Evolutionary conservation across 177 flowering plant species (phyloP).

Genomic region (Vitis hybrid): DNA sequence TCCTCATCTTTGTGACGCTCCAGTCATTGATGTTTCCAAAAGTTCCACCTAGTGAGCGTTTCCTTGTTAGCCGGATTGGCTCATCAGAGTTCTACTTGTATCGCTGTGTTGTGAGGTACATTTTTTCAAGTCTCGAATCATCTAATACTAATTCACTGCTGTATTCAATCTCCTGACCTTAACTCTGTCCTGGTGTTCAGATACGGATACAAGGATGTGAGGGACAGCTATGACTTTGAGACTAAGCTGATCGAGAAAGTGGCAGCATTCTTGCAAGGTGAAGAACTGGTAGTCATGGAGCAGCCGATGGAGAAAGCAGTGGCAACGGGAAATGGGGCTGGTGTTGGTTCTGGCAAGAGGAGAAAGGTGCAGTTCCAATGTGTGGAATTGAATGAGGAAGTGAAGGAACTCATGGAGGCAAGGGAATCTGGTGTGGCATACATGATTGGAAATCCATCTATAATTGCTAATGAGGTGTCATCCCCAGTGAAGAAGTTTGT

Average conservation of each 20-base stretch:
- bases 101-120: constrained; percentile 29
- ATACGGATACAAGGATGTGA: constrained; percentile 51
- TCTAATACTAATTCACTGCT: too few species aligned
- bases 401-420: constrained; percentile 42
- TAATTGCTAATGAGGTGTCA: constrained; percentile 40
- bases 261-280: constrained; percentile 28
- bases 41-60: constrained; percentile 28
- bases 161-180: too few species aligned
- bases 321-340: constrained; percentile 8
- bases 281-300: too few species aligned
- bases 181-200: constrained; percentile 6
- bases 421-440: constrained; percentile 59
- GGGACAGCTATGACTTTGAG: constrained; percentile 40
- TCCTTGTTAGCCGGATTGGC: constrained; percentile 43
- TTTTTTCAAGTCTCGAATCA: too few species aligned
- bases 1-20: constrained; percentile 39
- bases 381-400: constrained; percentile 23
- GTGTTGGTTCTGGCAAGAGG: constrained; percentile 3
- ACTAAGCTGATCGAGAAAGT: constrained; percentile 33
- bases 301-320: too few species aligned
- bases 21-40: constrained; percentile 33
- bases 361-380: constrained; percentile 23
- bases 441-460: constrained; percentile 50
- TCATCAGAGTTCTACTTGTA: constrained; percentile 33
- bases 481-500: constrained; percentile 44